Evolutionary conservation across 352 stramenopile genomes (phyloP).

Genomic region (Phytophthora colocasiae): DNA sequence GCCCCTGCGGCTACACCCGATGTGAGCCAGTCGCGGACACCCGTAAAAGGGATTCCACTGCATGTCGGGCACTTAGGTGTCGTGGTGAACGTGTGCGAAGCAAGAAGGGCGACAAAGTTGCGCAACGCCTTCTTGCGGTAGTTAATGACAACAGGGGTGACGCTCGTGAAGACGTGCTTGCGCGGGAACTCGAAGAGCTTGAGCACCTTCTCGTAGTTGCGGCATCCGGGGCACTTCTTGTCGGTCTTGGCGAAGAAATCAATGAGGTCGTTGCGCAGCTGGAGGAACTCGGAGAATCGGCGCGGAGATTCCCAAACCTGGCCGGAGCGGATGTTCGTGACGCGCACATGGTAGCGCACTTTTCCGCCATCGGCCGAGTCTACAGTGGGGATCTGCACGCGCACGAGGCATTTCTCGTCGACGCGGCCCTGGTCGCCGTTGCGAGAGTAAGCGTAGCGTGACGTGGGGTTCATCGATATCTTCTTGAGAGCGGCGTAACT

Average conservation of each 20-base stretch:
- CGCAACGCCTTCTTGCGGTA: conserved; percentile 83
- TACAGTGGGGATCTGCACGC: conserved; percentile 64
- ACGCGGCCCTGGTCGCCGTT: conserved; percentile 69
- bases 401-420: conserved; percentile 78
- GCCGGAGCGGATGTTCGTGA: conserved; percentile 70
- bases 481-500: conserved; percentile 1
- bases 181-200: conserved; percentile 84
- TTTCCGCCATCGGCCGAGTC: conserved; percentile 49
- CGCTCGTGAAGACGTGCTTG: conserved; percentile 87
- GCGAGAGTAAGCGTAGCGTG: conserved; percentile 82
- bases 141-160: conserved; percentile 76
- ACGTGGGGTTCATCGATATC: conserved; percentile 50
- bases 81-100: conserved; percentile 84
- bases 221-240: conserved; percentile 82
- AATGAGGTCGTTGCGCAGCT: conserved; percentile 76
- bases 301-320: conserved; percentile 77
- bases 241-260: conserved; percentile 59
- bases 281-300: conserved; percentile 86
- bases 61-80: conserved; percentile 86
- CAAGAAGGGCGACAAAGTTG: conserved; percentile 73
- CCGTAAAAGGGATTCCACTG: conserved; percentile 73
- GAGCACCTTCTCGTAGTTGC: conserved; percentile 87
- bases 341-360: conserved; percentile 73
- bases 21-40: conserved; percentile 82
- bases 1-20: conserved; percentile 32